Evolutionary conservation across 345 rosid species (phyloP).

Genomic region (Lumnitzera littorea): DNA sequence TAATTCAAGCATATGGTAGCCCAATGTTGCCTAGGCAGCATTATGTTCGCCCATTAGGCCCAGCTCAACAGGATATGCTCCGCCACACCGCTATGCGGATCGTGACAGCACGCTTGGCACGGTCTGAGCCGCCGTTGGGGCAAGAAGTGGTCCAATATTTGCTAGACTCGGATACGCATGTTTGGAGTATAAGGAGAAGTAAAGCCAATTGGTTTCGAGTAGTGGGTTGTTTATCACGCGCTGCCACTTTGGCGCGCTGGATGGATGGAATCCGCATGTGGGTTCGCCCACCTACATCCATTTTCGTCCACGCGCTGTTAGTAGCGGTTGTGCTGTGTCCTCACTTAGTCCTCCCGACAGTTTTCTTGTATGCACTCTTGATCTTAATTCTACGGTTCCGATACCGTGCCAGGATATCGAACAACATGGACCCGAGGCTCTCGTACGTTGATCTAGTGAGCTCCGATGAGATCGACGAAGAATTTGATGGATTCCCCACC

Average conservation of each 20-base stretch:
- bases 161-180: conserved; percentile 74
- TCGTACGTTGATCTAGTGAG: conserved; percentile 61
- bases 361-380: conserved; percentile 80
- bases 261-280: conserved; percentile 62
- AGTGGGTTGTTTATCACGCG: conserved; percentile 58
- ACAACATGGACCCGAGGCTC: conserved; percentile 49
- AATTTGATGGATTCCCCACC: conserved; percentile 73
- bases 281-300: conserved; percentile 62
- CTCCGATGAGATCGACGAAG: conserved; percentile 78
- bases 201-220: conserved; percentile 90
- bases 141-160: conserved; percentile 81
- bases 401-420: conserved; percentile 38
- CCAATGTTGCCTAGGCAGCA: conserved; percentile 91
- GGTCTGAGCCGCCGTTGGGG: conserved; percentile 78
- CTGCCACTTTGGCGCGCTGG: conserved; percentile 61
- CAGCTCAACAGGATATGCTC: conserved; percentile 70
- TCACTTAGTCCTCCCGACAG: conserved; percentile 69
- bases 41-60: conserved; percentile 59
- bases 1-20: conserved; percentile 60
- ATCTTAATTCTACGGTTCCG: conserved; percentile 48
- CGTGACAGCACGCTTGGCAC: conserved; percentile 53
- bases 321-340: conserved; percentile 66
- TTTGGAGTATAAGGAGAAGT: conserved; percentile 93
- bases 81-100: conserved; percentile 86
- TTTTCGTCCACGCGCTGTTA: conserved; percentile 57